Evolutionary conservation across 2,329 filamentous ascomycete genomes (phyloP).

Genomic region (Raffaelea albimanens): DNA sequence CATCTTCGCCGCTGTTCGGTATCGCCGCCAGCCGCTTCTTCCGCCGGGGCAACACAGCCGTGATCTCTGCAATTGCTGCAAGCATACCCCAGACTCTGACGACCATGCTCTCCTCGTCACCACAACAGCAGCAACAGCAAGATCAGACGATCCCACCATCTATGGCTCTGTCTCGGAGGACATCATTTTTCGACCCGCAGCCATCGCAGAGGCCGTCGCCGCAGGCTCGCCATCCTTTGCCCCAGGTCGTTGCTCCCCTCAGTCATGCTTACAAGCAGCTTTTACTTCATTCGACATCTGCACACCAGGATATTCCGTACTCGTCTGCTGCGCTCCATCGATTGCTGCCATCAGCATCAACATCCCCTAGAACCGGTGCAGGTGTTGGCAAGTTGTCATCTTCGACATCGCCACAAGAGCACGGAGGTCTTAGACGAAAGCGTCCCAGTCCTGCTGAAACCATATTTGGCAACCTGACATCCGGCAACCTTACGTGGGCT

Average conservation of each 20-base stretch:
- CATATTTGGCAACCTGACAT: conserved; percentile 44
- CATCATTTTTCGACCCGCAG: conserved; percentile 1
- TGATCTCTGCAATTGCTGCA: conserved; percentile 46
- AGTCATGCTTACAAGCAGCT: conserved; percentile 5
- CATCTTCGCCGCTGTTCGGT: conserved; percentile 38
- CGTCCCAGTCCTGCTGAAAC: conserved; percentile 53
- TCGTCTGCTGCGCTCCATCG: conserved; percentile 26
- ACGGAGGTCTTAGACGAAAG: conserved; percentile 28
- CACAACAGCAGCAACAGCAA: conserved; percentile 18
- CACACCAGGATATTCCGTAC: conserved; percentile 2
- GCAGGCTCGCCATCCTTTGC: background rate
- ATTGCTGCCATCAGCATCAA: conserved; percentile 4
- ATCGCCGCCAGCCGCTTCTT: conserved; percentile 36
- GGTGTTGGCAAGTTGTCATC: conserved; percentile 5
- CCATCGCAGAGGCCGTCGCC: conserved; percentile 7
- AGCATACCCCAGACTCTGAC: conserved; percentile 40
- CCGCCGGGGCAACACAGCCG: conserved; percentile 42
- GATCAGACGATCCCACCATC: background rate
- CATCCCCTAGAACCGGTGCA: conserved; percentile 5
- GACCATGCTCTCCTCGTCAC: conserved; percentile 29
- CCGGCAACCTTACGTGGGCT: conserved; percentile 43
- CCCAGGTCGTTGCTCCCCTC: background rate
- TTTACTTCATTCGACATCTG: conserved; percentile 2
- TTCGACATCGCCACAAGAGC: conserved; percentile 29
- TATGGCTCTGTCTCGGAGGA: conserved; percentile 3